Base-by-base conservation (phyloP, 495 filamentous ascomycete genomes). In the Penicillium egyptiacum region DNA sequence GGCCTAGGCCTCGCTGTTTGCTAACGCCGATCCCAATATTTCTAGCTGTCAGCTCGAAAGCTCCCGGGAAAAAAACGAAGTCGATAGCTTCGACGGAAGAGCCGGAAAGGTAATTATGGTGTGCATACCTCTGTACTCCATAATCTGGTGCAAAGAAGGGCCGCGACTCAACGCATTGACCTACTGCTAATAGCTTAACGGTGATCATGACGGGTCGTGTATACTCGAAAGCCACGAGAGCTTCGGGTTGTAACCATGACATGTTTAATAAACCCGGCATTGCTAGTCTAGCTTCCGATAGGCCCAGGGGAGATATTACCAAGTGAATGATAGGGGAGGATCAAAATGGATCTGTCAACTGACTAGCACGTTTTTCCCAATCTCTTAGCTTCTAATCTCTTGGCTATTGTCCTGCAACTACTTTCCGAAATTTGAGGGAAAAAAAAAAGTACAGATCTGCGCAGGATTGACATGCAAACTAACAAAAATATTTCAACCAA, bases 141-240 rank as follows among this genome's bases (percentile, higher is more conserved):
- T 39, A 39, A n/a, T 39, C n/a, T 8, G 16, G 50, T 55, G 55
- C 57, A 56, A 52, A 60, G 44, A 55, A 61, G 55, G 55, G 51
- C 59, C 59, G 50, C 49, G 59, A 61, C 59, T 53, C 37, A 20
- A 53, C 59, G 65, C 65, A 68, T 53, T 63, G 65, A 68, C 65
- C 65, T 52, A 56, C 31, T 23, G 43, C 55, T 53, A 57, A 52
- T 59, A 42, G 19, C 41, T 58, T 66, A 57, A 61, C 41, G 58
- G 52, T 59, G 59, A 60, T 62, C 53, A 59, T 60, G 57, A 58
- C 43, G 31, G 50, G 25, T 41, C 22, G 49, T 16, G 49, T 51
- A 51, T 40, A 51, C 14, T 39, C 35, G 19, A 7, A 19, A 30
- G n/a, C 41, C 43, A 47, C 30, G 17, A 25, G 59, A 49, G 28